These are phyloP conservation scores for Arabidopsis hybrid DNA, from an alignment of 441 rosid genomes.

Conservation along the genomic window DNA sequence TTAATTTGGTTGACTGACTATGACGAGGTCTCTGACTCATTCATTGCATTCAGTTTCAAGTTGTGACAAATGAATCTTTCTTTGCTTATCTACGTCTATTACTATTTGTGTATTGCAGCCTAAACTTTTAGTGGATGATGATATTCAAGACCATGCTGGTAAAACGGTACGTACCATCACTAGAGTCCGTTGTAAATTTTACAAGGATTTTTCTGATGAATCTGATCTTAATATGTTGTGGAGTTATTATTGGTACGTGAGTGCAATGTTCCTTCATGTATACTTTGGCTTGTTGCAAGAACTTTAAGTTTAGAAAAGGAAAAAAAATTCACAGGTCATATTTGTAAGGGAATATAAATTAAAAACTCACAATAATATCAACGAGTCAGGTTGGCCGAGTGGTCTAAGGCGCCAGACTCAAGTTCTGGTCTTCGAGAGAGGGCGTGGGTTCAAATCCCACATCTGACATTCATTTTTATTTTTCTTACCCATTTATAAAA, in stretches of 20 bases:
- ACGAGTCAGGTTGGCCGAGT: conserved; percentile 87
- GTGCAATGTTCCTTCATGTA: too few relatives aligned
- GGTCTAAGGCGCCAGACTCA: conserved; percentile 99
- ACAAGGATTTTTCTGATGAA: too few relatives aligned
- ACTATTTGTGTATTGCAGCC: not conserved
- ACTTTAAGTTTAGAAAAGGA: too few relatives aligned
- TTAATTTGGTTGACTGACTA: conserved; percentile 88
- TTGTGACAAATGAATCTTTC: not conserved
- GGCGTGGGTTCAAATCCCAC: conserved; percentile 82
- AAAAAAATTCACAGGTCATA: too few relatives aligned
- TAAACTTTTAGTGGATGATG: conserved; percentile 73
- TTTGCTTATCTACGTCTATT: conserved; percentile 16
- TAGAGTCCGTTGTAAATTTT: not conserved
- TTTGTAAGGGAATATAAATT: too few relatives aligned
- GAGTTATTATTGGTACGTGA: too few relatives aligned
- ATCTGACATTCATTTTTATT: not conserved
- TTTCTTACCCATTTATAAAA: not conserved
- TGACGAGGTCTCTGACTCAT: conserved; percentile 69
- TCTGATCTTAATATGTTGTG: too few relatives aligned
- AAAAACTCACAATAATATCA: not conserved
- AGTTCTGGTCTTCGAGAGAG: conserved; percentile 89
- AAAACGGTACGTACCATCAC: conserved; percentile 61
- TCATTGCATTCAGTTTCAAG: not conserved
- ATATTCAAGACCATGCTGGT: conserved; percentile 90
- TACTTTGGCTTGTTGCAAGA: too few relatives aligned